Evolutionary conservation across 2,329 filamentous ascomycete species (phyloP).

Genomic region (Gremmenia infestans): DNA sequence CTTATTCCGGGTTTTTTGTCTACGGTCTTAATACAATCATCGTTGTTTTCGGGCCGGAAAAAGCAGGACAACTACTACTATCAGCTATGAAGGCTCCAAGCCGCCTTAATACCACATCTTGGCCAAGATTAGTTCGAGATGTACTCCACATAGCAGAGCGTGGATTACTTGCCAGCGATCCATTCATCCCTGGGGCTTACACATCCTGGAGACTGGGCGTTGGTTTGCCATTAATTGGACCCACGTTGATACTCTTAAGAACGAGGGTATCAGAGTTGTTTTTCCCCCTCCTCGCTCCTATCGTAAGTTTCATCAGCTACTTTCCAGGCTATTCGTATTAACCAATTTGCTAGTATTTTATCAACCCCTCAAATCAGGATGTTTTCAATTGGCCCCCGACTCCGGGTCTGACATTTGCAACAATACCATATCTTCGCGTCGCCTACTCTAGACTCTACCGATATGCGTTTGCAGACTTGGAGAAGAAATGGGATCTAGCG

Average conservation of each 20-base stretch:
- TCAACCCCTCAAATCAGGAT: conserved; percentile 15
- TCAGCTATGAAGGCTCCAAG: not conserved
- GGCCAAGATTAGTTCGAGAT: not conserved
- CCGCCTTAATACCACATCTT: not conserved
- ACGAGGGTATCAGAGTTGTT: conserved; percentile 53
- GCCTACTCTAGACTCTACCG: conserved; percentile 58
- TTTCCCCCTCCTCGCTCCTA: conserved; percentile 32
- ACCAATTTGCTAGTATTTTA: conserved; percentile 24
- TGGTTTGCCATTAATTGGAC: conserved; percentile 62
- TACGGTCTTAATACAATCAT: conserved; percentile 61
- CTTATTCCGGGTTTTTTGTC: conserved; percentile 47
- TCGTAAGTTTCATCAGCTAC: conserved; percentile 20
- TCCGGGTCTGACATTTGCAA: conserved; percentile 59
- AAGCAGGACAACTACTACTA: conserved; percentile 37
- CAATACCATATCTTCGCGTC: conserved; percentile 60
- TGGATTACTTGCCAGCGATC: conserved; percentile 8
- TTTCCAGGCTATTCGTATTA: conserved; percentile 2
- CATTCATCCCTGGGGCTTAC: conserved; percentile 21
- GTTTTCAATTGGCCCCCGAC: conserved; percentile 45
- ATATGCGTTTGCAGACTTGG: conserved; percentile 23
- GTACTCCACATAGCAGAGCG: not conserved
- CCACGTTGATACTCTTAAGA: conserved; percentile 62
- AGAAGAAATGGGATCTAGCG: conserved; percentile 30
- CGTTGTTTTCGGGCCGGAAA: conserved; percentile 59
- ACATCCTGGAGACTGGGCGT: conserved; percentile 31